phyloP scores from a whole-genome alignment of 129 eudicot species.

The Deinandra increscens region DNA sequence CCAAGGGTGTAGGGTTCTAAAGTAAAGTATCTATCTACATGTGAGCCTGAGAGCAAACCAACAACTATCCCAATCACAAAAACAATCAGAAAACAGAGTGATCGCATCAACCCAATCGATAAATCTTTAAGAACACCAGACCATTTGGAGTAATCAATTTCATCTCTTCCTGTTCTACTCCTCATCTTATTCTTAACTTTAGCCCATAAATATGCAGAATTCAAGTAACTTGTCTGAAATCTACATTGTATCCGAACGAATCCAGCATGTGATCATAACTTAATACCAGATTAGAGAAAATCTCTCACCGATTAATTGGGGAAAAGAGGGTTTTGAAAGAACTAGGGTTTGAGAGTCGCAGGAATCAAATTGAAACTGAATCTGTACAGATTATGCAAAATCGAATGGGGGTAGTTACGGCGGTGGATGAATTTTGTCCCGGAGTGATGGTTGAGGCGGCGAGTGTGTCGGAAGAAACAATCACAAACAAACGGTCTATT shows the following conservation, averaged over 20 bases:
- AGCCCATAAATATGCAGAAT: not conserved
- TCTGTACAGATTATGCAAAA: not conserved
- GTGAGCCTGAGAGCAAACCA: conserved; percentile 67
- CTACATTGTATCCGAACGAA: not conserved
- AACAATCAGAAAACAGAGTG: conserved; percentile 45
- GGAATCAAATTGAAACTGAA: not conserved
- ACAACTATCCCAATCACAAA: conserved; percentile 68
- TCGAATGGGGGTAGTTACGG: no score
- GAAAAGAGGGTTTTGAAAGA: not conserved
- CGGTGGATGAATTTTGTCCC: no score
- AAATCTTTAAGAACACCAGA: conserved; percentile 45
- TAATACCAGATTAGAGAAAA: not conserved
- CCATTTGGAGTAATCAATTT: conserved; percentile 21
- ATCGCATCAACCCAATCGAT: conserved; percentile 43
- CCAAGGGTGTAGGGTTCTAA: conserved; percentile 34
- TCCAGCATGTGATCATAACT: not conserved
- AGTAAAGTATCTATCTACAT: conserved; percentile 56
- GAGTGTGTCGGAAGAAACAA: not conserved
- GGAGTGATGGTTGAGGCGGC: conserved; percentile 25
- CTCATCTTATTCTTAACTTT: conserved; percentile 29
- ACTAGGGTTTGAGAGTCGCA: conserved; percentile 20
- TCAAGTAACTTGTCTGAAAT: not conserved
- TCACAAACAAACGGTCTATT: conserved; percentile 18
- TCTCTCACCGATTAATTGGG: no score
- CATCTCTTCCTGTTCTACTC: conserved; percentile 56